Conservation (phyloP, 1,139 yeast species). For the Suhomyces ambrosiae region DNA sequence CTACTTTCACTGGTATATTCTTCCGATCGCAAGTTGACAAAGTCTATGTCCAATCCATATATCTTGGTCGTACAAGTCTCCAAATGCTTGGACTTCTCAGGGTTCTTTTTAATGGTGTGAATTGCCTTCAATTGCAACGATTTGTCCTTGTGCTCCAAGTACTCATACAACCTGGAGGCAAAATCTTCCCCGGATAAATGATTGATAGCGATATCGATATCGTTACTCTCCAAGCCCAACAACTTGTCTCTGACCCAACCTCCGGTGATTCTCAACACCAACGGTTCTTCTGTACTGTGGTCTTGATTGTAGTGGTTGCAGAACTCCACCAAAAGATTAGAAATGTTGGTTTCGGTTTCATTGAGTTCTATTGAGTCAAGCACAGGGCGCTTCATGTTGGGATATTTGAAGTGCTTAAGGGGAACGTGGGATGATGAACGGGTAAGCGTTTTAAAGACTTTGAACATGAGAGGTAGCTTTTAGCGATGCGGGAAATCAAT, state of each 20-base stretch:
- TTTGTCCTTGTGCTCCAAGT: slow-evolving; percentile 48
- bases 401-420: neutral
- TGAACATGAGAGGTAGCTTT: too few species aligned
- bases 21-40: slow-evolving; percentile 88
- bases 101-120: slow-evolving; percentile 87
- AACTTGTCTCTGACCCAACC: slow-evolving; percentile 99
- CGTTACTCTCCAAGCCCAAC: slow-evolving; percentile 77
- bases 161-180: slow-evolving; percentile 65
- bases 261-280: slow-evolving; percentile 83
- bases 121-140: slow-evolving; percentile 49
- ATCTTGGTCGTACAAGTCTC: slow-evolving; percentile 94
- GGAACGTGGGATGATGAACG: neutral
- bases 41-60: slow-evolving; percentile 81
- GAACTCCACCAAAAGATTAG: slow-evolving; percentile 47
- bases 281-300: slow-evolving; percentile 11
- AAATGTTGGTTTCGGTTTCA: slow-evolving; percentile 51
- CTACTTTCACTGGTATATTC: slow-evolving; percentile 80
- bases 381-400: slow-evolving; percentile 11
- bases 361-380: slow-evolving; percentile 35
- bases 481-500: too few species aligned
- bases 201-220: slow-evolving; percentile 89
- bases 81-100: slow-evolving; percentile 91
- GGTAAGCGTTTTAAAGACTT: too few species aligned
- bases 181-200: slow-evolving; percentile 82
- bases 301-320: slow-evolving; percentile 37